Conservation (phyloP, 1,284 basidiomycete genomes). For the Papiliotrema flavescens region DNA sequence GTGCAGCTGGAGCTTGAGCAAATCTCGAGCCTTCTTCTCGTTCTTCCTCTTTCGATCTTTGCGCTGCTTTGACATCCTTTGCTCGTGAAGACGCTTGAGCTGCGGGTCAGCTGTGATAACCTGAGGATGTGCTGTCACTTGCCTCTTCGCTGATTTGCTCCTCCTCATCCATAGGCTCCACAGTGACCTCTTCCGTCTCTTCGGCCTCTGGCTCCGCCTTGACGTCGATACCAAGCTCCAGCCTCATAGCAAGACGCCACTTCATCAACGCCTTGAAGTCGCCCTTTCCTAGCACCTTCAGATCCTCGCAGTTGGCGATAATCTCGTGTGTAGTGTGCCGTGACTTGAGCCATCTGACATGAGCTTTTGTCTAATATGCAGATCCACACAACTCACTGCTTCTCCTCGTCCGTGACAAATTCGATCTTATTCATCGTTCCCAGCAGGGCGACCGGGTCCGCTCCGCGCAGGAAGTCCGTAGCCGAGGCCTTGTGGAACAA, state of each 20-base stretch:
- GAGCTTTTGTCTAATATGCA: background rate
- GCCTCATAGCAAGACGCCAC: constrained; percentile 80
- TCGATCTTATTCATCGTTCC: constrained; percentile 80
- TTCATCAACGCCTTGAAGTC: constrained; percentile 93
- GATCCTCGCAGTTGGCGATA: constrained; percentile 76
- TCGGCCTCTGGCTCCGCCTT: constrained; percentile 70
- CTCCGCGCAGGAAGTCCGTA: constrained; percentile 65
- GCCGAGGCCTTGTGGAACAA: constrained; percentile 75
- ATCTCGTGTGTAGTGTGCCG: constrained; percentile 76
- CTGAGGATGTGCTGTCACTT: constrained; percentile 11
- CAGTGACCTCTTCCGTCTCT: constrained; percentile 68
- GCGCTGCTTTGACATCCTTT: constrained; percentile 68
- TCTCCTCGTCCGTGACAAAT: constrained; percentile 81
- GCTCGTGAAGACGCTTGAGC: constrained; percentile 67
- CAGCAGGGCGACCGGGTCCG: constrained; percentile 74
- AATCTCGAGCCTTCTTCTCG: constrained; percentile 80
- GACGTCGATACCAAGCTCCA: constrained; percentile 79
- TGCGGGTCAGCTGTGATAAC: constrained; percentile 6
- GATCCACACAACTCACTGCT: constrained; percentile 55
- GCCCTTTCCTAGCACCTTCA: constrained; percentile 95
- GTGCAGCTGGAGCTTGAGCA: constrained; percentile 92
- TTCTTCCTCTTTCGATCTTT: constrained; percentile 83
- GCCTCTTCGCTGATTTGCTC: constrained; percentile 84
- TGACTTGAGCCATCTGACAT: constrained; percentile 62
- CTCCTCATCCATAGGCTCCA: constrained; percentile 80